Conservation (phyloP, 345 rosid genomes). For the Populus nigra region DNA sequence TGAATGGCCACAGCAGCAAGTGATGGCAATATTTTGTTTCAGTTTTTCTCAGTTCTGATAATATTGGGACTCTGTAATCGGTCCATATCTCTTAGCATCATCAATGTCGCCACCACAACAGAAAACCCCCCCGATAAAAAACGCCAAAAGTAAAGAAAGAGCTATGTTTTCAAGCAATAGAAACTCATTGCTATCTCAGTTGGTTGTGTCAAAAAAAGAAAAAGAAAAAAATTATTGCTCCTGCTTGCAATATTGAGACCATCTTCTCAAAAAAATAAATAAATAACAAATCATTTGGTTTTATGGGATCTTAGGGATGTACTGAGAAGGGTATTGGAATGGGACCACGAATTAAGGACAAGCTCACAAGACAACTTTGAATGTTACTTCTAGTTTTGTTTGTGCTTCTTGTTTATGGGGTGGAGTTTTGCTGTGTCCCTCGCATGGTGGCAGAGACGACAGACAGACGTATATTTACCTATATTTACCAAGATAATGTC, state of each 20-base stretch:
- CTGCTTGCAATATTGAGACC: neutral
- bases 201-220: neutral
- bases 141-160: neutral
- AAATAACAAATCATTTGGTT: neutral
- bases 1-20: constrained; percentile 21
- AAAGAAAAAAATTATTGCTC: neutral
- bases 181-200: neutral
- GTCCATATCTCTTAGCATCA: constrained; percentile 25
- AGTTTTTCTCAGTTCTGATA: neutral
- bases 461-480: neutral
- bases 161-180: neutral
- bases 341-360: constrained; percentile 14
- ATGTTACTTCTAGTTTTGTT: constrained; percentile 6
- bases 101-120: constrained; percentile 14
- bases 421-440: constrained; percentile 12
- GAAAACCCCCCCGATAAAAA: neutral
- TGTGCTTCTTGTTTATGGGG: constrained; percentile 7
- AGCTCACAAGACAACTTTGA: constrained; percentile 8
- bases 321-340: neutral
- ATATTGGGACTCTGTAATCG: neutral
- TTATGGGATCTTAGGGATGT: neutral
- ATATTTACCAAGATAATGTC: constrained; percentile 11
- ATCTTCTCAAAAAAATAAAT: neutral
- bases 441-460: constrained; percentile 12
- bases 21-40: constrained; percentile 6